Conservation (phyloP, 208 protist species). For the Leishmania gerbilli region DNA sequence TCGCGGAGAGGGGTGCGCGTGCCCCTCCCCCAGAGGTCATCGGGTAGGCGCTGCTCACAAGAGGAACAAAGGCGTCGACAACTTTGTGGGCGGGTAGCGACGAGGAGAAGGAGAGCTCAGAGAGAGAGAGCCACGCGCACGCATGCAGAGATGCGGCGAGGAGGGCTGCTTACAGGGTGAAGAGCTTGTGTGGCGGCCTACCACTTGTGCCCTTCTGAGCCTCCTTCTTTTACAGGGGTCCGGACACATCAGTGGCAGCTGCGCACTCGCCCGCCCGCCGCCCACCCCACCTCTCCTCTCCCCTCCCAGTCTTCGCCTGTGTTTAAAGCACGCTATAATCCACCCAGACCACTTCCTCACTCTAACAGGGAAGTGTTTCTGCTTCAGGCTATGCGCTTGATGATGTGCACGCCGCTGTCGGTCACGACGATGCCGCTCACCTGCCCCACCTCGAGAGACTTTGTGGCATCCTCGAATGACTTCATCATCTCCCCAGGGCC, state of each 20-base stretch:
- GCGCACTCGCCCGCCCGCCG: neutral
- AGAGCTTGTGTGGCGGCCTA: neutral
- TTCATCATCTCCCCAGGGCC: conserved; percentile 94
- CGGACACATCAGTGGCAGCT: neutral
- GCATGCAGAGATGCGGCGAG: neutral
- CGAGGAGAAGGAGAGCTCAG: neutral
- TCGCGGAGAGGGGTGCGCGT: too few species aligned
- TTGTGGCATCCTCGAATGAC: conserved; percentile 91
- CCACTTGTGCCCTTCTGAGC: neutral
- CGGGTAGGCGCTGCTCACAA: neutral
- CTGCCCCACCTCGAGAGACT: conserved; percentile 77
- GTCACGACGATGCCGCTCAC: conserved; percentile 87
- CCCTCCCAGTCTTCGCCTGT: neutral
- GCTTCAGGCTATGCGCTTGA: conserved; percentile 85
- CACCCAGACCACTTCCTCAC: neutral
- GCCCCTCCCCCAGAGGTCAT: too few species aligned
- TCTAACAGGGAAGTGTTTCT: neutral
- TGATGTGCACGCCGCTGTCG: conserved; percentile 93
- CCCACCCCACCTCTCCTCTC: neutral
- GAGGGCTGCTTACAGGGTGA: conserved; percentile 1
- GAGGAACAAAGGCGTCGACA: neutral
- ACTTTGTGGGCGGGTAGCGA: neutral
- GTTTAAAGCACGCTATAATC: neutral
- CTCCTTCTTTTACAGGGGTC: neutral
- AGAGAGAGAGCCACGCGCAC: neutral